Evolutionary conservation across 257 asterid genomes (phyloP), one percentile per base, ranked within the genome.

Genomic region (Hygrophila difformis): DNA sequence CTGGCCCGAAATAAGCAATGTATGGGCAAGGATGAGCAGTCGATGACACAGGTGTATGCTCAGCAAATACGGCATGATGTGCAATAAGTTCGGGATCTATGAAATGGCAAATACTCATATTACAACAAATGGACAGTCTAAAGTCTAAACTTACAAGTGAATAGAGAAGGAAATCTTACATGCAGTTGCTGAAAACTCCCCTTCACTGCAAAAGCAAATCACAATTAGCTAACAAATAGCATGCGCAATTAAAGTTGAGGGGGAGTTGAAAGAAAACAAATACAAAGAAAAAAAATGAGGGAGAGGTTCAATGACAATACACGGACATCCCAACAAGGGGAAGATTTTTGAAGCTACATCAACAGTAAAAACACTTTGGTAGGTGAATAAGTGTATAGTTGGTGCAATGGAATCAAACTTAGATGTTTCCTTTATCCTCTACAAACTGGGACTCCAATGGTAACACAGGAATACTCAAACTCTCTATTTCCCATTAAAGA

Each of bases 1-100:
- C 19, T 24, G 92, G 94, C 55, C 94, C 97, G 53, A 83, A 51
- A 68, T 79, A 87, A 35, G 96, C 81, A 61, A 87, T 48, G 49
- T 82, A 87, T 6, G 96, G 96, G 58, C 94, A 79, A 39, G 79
- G 89, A 77, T 75, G 86, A 61, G 70, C 46, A 21, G 92, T 59
- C 47, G 97, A 75, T 52, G 95, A 71, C 41, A 78, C 72, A 26
- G 85, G 70, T 6, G 87, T 63, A 53, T 72, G 81, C 47, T 87
- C 95, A 53, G 89, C 65, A 55, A 77, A 75, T 63, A 73, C 60
- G 21, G 82, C 66, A 51, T 74, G 87, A 55, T 73, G 93, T 45
- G 84, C 84, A 53, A 72, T 47, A 62, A 71, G 61, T 58, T 82
- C 89, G 42, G 76, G 85, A 73, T 76, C 94, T 79, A 63, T 54